Percentiles rank a stretch among this genome's conserved stretches.
Conservation (phyloP, 1,284 basidiomycete species). For the Naganishia albida region DNA sequence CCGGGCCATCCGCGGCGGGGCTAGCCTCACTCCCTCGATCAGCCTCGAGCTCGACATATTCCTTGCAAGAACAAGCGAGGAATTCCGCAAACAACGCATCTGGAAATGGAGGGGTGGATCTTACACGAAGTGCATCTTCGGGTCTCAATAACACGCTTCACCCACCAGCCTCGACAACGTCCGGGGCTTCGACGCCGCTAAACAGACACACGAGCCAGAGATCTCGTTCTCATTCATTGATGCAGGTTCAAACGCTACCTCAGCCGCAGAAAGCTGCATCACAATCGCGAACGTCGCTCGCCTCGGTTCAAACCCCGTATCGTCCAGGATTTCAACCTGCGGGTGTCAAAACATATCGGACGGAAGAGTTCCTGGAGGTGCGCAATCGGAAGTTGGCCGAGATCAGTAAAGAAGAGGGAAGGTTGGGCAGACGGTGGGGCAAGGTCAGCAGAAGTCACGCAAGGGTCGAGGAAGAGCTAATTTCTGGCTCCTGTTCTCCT, state of each 20-base stretch:
- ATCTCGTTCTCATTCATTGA: conserved; percentile 19
- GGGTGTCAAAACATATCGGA: conserved; percentile 68
- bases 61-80: conserved; percentile 13
- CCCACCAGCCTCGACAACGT: not conserved
- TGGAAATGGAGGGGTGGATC: not conserved
- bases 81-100: not conserved
- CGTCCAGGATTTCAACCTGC: conserved; percentile 79
- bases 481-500: conserved; percentile 1
- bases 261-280: conserved; percentile 4
- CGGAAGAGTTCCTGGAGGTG: conserved; percentile 71
- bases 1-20: not conserved
- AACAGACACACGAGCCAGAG: not conserved
- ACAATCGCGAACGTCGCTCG: conserved; percentile 4
- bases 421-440: conserved; percentile 76
- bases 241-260: conserved; percentile 12
- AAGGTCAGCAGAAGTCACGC: conserved; percentile 58
- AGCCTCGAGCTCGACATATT: conserved; percentile 21
- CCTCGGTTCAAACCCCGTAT: conserved; percentile 56
- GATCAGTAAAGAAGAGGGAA: conserved; percentile 72
- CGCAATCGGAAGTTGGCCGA: conserved; percentile 63
- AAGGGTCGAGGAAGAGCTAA: not conserved
- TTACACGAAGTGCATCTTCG: conserved; percentile 7
- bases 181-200: conserved; percentile 8
- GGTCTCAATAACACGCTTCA: not conserved
- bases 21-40: conserved; percentile 11